A percentile compares a stretch with the other conserved stretches of the same genome.
Evolutionary conservation across 2,329 filamentous ascomycete species (phyloP).

Genomic region (Aspergillus alliaceus): DNA sequence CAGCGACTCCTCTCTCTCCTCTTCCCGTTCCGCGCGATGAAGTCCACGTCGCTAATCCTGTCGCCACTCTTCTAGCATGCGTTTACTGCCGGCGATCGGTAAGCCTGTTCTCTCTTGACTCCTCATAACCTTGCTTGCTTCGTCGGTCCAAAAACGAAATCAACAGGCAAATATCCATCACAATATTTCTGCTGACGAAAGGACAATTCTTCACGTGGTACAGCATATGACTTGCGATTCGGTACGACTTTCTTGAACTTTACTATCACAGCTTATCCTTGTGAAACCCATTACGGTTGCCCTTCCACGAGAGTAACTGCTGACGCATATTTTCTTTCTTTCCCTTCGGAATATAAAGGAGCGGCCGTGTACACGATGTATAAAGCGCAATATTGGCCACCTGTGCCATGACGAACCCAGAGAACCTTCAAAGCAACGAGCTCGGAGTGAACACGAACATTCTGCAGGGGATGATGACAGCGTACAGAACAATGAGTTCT

Average conservation of each 20-base stretch:
- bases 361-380: constrained; percentile 93
- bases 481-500: constrained; percentile 45
- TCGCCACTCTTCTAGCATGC: constrained; percentile 63
- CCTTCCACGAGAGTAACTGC: constrained; percentile 19
- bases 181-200: constrained; percentile 48
- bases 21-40: constrained; percentile 16
- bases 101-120: constrained; percentile 50
- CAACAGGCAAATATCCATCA: constrained; percentile 12
- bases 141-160: constrained; percentile 22
- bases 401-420: constrained; percentile 97
- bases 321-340: constrained; percentile 27
- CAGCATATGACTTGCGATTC: constrained; percentile 93
- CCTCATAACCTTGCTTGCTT: too few species aligned
- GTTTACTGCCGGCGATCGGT: constrained; percentile 89
- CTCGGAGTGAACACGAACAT: constrained; percentile 64
- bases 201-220: constrained; percentile 43
- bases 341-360: constrained; percentile 57
- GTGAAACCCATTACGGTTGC: constrained; percentile 24
- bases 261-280: constrained; percentile 17
- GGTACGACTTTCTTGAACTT: constrained; percentile 56
- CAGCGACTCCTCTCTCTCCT: constrained; percentile 12
- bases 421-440: constrained; percentile 80
- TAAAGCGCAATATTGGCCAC: constrained; percentile 98
- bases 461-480: constrained; percentile 62
- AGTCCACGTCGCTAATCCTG: constrained; percentile 25